A percentile compares a stretch with the other conserved stretches of the same genome.
Evolutionary conservation across 805 yeast genomes (phyloP).

Genomic region (Wickerhamiella hasegawae): DNA sequence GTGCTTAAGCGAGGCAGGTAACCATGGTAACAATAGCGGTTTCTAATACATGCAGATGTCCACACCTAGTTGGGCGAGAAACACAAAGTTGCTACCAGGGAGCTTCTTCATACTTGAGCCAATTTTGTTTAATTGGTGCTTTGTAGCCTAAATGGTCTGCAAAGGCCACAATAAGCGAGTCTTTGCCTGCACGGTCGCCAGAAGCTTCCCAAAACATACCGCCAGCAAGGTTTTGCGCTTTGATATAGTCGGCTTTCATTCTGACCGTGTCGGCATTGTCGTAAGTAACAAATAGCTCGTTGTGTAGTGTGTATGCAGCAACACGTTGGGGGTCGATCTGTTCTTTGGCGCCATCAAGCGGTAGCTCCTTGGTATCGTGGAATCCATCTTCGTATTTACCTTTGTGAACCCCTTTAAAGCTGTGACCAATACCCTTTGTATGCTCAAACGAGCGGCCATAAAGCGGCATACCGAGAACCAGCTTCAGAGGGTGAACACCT

Average conservation of each 20-base stretch:
- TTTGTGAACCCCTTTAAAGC: conserved; percentile 29
- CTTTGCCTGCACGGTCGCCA: conserved; percentile 36
- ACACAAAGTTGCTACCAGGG: background rate
- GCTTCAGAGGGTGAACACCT: conserved; percentile 33
- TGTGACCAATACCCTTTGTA: conserved; percentile 27
- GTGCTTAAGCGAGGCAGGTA: background rate
- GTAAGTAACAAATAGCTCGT: conserved; percentile 35
- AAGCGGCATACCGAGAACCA: conserved; percentile 74
- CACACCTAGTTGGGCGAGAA: no score
- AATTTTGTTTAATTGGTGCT: background rate
- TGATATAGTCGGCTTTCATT: conserved; percentile 45
- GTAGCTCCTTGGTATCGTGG: conserved; percentile 41
- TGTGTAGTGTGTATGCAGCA: conserved; percentile 34
- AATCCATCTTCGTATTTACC: conserved; percentile 32
- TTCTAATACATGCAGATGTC: no score
- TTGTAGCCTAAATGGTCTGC: conserved; percentile 3
- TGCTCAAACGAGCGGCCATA: conserved; percentile 51
- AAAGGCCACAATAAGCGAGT: conserved; percentile 14
- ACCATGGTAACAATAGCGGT: background rate
- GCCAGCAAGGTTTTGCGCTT: conserved; percentile 43
- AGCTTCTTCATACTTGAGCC: background rate
- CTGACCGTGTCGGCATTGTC: conserved; percentile 43
- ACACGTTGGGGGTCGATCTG: conserved; percentile 35
- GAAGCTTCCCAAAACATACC: conserved; percentile 94
- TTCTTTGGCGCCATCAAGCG: conserved; percentile 30